Evolutionary conservation across 208 protist species (phyloP).

Genomic region (Wallacemonas sp.): DNA sequence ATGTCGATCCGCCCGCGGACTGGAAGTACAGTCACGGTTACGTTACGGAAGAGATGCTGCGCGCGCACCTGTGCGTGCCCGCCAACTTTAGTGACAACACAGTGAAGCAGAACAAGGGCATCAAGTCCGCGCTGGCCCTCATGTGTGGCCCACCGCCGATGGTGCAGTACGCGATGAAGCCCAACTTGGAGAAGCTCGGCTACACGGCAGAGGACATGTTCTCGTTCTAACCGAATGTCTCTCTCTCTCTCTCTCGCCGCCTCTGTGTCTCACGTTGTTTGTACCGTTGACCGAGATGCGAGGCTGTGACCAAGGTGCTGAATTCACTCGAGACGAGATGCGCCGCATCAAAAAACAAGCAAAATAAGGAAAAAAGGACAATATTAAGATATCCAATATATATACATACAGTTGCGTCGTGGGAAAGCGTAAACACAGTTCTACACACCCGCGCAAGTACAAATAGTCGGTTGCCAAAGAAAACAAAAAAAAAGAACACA

Average conservation of each 20-base stretch:
- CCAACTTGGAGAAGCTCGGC: slow-evolving; percentile 77
- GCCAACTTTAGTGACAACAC: slow-evolving; percentile 22
- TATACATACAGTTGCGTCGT: too few relatives aligned
- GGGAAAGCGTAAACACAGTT: too few relatives aligned
- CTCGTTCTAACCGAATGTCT: slow-evolving; percentile 50
- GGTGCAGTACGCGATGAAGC: slow-evolving; percentile 81
- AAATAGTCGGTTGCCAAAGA: too few relatives aligned
- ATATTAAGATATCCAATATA: too few relatives aligned
- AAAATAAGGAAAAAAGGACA: too few relatives aligned
- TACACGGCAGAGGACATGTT: slow-evolving; percentile 67
- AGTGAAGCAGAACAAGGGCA: slow-evolving; percentile 33
- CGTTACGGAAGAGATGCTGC: slow-evolving; percentile 77
- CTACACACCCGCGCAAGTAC: too few relatives aligned
- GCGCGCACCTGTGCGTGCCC: slow-evolving; percentile 56
- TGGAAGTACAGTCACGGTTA: slow-evolving; percentile 79
- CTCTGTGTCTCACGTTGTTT: slow-evolving; percentile 13
- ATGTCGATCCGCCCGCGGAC: slow-evolving; percentile 25
- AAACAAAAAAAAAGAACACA: too few relatives aligned
- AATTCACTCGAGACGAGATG: too few relatives aligned
- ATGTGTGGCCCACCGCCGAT: slow-evolving; percentile 91
- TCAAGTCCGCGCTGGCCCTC: slow-evolving; percentile 50
- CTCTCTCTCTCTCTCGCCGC: not conserved
- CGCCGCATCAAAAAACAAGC: too few relatives aligned
- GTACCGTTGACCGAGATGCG: too few relatives aligned
- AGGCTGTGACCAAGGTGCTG: too few relatives aligned